Conservation (phyloP, 148 eudicot species). For the Euryodendron excelsum region DNA sequence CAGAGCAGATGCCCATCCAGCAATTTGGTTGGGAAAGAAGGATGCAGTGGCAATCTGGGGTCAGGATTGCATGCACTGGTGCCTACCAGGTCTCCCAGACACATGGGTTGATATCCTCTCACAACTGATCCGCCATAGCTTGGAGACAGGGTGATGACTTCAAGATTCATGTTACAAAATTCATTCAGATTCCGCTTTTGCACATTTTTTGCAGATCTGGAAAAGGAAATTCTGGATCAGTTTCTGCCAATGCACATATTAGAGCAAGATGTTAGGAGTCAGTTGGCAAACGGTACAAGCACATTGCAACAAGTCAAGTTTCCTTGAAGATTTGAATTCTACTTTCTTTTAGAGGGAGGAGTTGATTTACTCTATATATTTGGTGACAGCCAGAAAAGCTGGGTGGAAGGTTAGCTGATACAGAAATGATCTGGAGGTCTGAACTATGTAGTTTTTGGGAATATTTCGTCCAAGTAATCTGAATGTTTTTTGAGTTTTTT, state of each 20-base stretch:
- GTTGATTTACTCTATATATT: background rate
- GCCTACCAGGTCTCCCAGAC: conserved; percentile 93
- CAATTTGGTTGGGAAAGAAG: conserved; percentile 89
- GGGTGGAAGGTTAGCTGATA: background rate
- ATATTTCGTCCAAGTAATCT: too few species aligned
- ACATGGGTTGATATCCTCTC: conserved; percentile 86
- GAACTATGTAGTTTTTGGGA: too few species aligned
- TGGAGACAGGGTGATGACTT: conserved; percentile 11
- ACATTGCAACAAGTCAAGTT: background rate
- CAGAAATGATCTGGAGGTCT: background rate
- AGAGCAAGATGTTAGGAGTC: background rate
- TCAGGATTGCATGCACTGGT: conserved; percentile 99
- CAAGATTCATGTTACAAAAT: background rate
- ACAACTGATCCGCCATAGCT: conserved; percentile 43
- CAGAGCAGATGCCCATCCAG: conserved; percentile 96
- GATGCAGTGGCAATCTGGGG: conserved; percentile 97
- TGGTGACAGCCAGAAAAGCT: background rate
- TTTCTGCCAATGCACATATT: background rate
- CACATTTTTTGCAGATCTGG: background rate
- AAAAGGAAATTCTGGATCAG: background rate
- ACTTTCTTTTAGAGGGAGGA: background rate
- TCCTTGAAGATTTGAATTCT: background rate
- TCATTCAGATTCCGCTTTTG: background rate
- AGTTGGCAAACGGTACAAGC: background rate
- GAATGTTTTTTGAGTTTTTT: too few species aligned